Base-by-base conservation (phyloP, 225 moss, liverwort and hornwort species). In the Thuidium tamariscinum region DNA sequence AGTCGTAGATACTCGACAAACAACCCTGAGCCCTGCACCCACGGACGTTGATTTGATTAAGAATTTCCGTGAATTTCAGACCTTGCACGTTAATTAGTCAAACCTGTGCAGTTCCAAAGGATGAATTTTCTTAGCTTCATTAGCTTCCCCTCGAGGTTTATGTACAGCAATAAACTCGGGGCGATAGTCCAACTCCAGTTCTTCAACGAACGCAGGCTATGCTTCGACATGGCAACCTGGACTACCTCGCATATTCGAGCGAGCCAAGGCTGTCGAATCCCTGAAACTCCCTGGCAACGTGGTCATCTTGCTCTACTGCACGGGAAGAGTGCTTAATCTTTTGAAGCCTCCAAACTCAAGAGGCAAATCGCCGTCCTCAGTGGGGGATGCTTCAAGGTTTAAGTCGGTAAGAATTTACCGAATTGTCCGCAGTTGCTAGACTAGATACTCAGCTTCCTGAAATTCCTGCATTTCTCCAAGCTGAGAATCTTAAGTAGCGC, bases 251-350 rank as follows among this genome's bases (percentile, higher is more conserved):
- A 87, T 82, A 22, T 83, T 49, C 52, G 89, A 26, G 49, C 11
- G 44, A 10, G 49, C 49, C 82, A 89, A 83, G 70, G 68, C 52
- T 73, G 67, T 74, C 67, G 87, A 59, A 16, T 65, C 73, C 32
- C 61, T 87, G 74, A 89, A 91, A 48, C 56, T 60, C 32, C 56
- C 21, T 2, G 89, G 91, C n/a, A 91, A 23, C 74, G 8, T 79
- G 13, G 57, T 91, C 87, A 89, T 81, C 84, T 82, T 89, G 74
- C 68, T 79, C 36, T 82, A 6, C 67, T 79, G 78, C 85, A 87
- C 74, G 17, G 4, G 2, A 36, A 89, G 87, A 68, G 21, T 39
- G n/a, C 30, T 34, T 22, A 89, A 44, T 8, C 34, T 75, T 49
- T 39, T 32, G 5, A 87, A 87, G 54, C 73, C 54, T 79, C 85